Evolutionary conservation across 148 eudicot genomes (phyloP).

Genomic region (Silene conica): DNA sequence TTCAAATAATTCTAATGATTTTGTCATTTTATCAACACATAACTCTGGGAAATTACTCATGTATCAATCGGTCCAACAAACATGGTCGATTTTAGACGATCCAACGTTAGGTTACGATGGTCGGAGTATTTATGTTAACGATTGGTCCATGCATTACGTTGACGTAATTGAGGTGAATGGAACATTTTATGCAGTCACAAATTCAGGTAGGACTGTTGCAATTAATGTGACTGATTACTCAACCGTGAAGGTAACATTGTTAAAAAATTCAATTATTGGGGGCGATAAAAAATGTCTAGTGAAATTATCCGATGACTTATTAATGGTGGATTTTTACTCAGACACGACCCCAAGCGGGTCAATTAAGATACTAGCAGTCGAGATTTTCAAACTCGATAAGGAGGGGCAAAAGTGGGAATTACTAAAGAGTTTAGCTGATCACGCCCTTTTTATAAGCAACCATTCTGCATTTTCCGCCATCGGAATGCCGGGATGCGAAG

Average conservation of each 20-base stretch:
- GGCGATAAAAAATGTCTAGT: conserved; percentile 30
- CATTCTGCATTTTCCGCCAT: conserved; percentile 22
- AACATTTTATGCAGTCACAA: conserved; percentile 26
- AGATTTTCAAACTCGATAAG: conserved; percentile 23
- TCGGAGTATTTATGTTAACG: conserved; percentile 29
- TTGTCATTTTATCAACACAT: conserved; percentile 23
- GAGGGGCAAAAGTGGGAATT: conserved; percentile 24
- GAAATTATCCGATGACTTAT: conserved; percentile 18
- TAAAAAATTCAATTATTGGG: conserved; percentile 23
- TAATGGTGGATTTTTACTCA: conserved; percentile 28
- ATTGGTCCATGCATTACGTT: conserved; percentile 30
- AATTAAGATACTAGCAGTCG: conserved; percentile 24
- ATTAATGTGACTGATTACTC: conserved; percentile 9
- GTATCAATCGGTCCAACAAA: conserved; percentile 17
- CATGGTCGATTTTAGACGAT: conserved; percentile 28
- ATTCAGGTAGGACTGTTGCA: conserved; percentile 31
- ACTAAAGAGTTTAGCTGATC: conserved; percentile 18
- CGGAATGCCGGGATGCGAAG: conserved; percentile 24
- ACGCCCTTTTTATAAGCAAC: conserved; percentile 23
- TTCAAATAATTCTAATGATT: not conserved
- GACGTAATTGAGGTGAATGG: conserved; percentile 24
- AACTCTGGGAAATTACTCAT: conserved; percentile 31
- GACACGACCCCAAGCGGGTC: conserved; percentile 14
- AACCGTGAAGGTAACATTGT: not conserved
- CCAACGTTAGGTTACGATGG: conserved; percentile 29